These are phyloP conservation scores for Rhodamnia argentea DNA, from an alignment of 345 rosid species.

Conservation along the genomic window DNA sequence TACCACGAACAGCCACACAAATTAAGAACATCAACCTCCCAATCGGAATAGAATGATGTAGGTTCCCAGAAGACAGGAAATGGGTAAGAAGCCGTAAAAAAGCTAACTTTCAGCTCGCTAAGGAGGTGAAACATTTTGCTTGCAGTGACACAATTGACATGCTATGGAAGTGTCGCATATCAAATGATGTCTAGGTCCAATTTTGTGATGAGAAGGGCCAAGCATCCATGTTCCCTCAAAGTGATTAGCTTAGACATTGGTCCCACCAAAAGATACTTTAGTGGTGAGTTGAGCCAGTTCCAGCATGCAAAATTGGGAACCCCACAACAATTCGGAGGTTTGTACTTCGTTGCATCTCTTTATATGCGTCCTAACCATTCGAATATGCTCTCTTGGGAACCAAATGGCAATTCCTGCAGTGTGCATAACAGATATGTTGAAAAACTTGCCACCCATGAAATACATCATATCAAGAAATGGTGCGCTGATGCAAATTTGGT, in stretches of 20 bases:
- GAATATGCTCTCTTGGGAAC: conserved; percentile 66
- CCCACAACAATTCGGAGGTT: background rate
- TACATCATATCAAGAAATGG: background rate
- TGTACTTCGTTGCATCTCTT: background rate
- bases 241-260: background rate
- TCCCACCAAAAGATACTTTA: background rate
- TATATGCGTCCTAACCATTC: conserved; percentile 59
- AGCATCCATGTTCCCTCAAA: background rate
- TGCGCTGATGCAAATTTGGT: background rate
- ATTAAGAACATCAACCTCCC: background rate
- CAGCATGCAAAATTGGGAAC: background rate
- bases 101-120: background rate
- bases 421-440: background rate
- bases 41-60: background rate
- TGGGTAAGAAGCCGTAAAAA: background rate
- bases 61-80: background rate
- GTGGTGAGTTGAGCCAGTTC: background rate
- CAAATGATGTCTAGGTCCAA: background rate
- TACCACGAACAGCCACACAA: background rate
- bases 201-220: background rate
- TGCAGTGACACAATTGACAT: background rate
- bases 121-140: background rate
- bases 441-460: background rate
- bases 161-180: background rate
- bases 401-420: conserved; percentile 43